These are phyloP conservation scores for Macrolepiota fuliginosa DNA, from an alignment of 768 basidiomycete species.

Conservation along the genomic window DNA sequence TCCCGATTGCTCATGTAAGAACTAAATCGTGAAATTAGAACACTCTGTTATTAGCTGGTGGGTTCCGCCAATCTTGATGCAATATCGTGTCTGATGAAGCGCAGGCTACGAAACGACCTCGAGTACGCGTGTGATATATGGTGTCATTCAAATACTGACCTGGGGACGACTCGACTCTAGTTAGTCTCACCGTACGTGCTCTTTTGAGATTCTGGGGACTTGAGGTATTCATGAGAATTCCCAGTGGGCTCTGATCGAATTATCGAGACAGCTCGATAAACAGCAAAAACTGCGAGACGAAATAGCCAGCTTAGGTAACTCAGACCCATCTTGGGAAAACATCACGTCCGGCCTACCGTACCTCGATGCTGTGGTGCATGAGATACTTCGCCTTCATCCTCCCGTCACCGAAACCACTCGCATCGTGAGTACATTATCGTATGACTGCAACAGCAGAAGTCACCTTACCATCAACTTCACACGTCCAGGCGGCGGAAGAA, in stretches of 20 bases:
- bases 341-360: slow-evolving; percentile 49
- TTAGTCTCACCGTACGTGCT: slow-evolving; percentile 33
- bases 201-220: neutral
- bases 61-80: neutral
- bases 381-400: slow-evolving; percentile 40
- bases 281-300: slow-evolving; percentile 52
- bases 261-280: slow-evolving; percentile 38
- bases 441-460: neutral
- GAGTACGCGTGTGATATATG: slow-evolving; percentile 25
- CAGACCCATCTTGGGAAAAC: slow-evolving; percentile 55
- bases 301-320: slow-evolving; percentile 34
- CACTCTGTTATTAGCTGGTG: slow-evolving; percentile 35
- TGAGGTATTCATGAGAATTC: neutral
- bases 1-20: slow-evolving; percentile 13
- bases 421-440: slow-evolving; percentile 34
- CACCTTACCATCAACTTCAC: neutral
- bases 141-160: neutral
- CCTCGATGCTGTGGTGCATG: slow-evolving; percentile 49
- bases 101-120: slow-evolving; percentile 58
- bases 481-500: slow-evolving; percentile 42
- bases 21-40: slow-evolving; percentile 21
- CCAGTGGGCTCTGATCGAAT: slow-evolving; percentile 60
- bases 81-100: slow-evolving; percentile 1
- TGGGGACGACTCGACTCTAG: slow-evolving; percentile 15
- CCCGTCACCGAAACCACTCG: slow-evolving; percentile 32